Conservation (phyloP, 192 early-diverging fungal species). For the Podila clonocystis region DNA sequence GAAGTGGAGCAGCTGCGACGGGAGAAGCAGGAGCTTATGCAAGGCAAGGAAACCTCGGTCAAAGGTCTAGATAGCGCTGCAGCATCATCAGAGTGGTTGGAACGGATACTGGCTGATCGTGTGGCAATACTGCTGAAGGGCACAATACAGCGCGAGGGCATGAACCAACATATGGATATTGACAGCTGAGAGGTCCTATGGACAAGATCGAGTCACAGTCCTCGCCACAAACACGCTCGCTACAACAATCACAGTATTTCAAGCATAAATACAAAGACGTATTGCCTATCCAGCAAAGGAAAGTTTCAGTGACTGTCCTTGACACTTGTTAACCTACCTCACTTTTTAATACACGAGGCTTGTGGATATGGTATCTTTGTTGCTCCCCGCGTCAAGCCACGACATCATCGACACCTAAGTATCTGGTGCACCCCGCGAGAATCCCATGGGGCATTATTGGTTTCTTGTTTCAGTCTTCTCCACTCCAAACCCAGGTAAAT, state of each 20-base stretch:
- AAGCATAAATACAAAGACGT: too few species aligned
- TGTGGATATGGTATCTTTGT: too few species aligned
- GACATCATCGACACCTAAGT: too few species aligned
- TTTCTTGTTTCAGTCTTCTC: too few species aligned
- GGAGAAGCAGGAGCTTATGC: conserved; percentile 17
- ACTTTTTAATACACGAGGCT: too few species aligned
- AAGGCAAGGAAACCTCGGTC: neutral
- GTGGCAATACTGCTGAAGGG: conserved; percentile 31
- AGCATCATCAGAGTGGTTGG: neutral
- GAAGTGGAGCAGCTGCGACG: conserved; percentile 26
- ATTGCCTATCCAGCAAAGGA: too few species aligned
- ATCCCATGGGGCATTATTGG: too few species aligned
- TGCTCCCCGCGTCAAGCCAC: too few species aligned
- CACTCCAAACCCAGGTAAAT: too few species aligned
- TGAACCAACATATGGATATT: conserved; percentile 15
- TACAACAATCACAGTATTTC: neutral
- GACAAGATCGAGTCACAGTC: neutral
- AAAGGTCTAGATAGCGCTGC: neutral
- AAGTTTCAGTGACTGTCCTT: too few species aligned
- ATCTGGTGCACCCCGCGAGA: too few species aligned
- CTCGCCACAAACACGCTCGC: neutral
- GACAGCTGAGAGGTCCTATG: neutral
- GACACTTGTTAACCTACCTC: too few species aligned
- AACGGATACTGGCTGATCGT: conserved; percentile 20
- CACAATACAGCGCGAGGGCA: conserved; percentile 15